Conservation (phyloP, 108 stramenopile species). For the Pseudonitzschia pungens region DNA sequence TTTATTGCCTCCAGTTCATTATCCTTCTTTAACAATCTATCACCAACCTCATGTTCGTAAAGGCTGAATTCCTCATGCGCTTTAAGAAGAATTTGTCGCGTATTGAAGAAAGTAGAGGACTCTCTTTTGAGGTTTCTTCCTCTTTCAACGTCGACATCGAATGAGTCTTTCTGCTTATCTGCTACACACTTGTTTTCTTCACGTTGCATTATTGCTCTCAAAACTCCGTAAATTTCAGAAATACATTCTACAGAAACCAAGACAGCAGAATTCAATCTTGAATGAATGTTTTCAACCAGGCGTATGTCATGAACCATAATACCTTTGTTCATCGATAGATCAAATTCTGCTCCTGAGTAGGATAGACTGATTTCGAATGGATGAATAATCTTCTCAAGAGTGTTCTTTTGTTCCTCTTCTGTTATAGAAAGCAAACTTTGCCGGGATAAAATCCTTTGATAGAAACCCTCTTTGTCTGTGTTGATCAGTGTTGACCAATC, state of each 20-base stretch:
- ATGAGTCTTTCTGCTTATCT: background rate
- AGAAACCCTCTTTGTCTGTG: slow-evolving; percentile 34
- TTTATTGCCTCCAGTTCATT: slow-evolving; percentile 38
- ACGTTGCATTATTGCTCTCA: background rate
- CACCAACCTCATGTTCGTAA: slow-evolving; percentile 22
- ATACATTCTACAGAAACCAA: background rate
- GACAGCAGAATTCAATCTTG: slow-evolving; percentile 11
- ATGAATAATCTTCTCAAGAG: slow-evolving; percentile 25
- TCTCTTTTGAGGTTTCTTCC: background rate
- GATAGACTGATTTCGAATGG: slow-evolving; percentile 26
- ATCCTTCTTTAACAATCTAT: slow-evolving; percentile 25
- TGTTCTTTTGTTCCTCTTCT: background rate
- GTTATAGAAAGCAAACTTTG: slow-evolving; percentile 36
- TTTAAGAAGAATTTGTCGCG: slow-evolving; percentile 8
- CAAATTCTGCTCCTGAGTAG: slow-evolving; percentile 28
- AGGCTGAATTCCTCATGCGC: slow-evolving; percentile 18
- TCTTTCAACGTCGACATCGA: background rate
- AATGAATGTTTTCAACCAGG: slow-evolving; percentile 20
- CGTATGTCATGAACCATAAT: slow-evolving; percentile 40
- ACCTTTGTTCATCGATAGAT: slow-evolving; percentile 36
- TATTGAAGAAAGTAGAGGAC: background rate
- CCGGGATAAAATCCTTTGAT: slow-evolving; percentile 29
- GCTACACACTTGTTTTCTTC: background rate
- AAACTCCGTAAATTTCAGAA: slow-evolving; percentile 9
- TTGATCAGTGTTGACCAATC: slow-evolving; percentile 44